Percentiles rank a stretch among this genome's conserved stretches.
Conservation (phyloP, 2,329 filamentous ascomycete genomes). For the Fusarium nanum region DNA sequence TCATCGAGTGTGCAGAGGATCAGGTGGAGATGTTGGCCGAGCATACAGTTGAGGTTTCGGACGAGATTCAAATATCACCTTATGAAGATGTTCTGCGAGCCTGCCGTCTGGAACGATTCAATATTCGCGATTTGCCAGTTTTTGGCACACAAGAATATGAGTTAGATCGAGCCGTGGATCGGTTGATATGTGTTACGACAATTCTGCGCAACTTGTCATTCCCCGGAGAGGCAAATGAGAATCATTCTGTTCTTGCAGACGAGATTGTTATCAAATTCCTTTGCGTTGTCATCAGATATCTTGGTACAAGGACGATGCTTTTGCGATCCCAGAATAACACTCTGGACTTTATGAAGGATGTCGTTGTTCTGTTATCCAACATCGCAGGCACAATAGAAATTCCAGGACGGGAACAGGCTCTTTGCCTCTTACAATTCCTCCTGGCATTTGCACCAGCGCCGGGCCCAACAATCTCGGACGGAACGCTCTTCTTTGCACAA, state of each 20-base stretch:
- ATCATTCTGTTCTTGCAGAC: constrained; percentile 80
- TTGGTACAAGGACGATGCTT: constrained; percentile 90
- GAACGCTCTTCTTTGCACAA: constrained; percentile 77
- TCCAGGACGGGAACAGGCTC: constrained; percentile 86
- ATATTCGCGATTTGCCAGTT: constrained; percentile 76
- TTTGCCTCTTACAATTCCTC: constrained; percentile 88
- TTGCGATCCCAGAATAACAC: constrained; percentile 85
- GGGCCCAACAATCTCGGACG: constrained; percentile 67
- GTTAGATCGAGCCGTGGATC: constrained; percentile 86
- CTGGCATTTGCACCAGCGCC: constrained; percentile 89
- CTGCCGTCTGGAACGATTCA: constrained; percentile 79
- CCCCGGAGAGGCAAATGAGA: constrained; percentile 68
- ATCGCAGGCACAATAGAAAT: constrained; percentile 83
- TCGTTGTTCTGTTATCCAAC: constrained; percentile 90
- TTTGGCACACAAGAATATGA: constrained; percentile 84
- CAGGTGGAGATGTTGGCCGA: constrained; percentile 88
- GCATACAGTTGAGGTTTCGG: constrained; percentile 84
- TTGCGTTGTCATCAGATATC: constrained; percentile 82
- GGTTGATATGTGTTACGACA: constrained; percentile 89
- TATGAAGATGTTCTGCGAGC: constrained; percentile 90
- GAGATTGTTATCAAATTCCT: constrained; percentile 84
- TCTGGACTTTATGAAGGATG: constrained; percentile 97
- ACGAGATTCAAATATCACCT: constrained; percentile 82
- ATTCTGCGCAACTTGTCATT: constrained; percentile 95
- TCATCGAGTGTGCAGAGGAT: constrained; percentile 91